Conservation (phyloP, 1,139 yeast genomes). For the Geotrichum macrosporum region DNA sequence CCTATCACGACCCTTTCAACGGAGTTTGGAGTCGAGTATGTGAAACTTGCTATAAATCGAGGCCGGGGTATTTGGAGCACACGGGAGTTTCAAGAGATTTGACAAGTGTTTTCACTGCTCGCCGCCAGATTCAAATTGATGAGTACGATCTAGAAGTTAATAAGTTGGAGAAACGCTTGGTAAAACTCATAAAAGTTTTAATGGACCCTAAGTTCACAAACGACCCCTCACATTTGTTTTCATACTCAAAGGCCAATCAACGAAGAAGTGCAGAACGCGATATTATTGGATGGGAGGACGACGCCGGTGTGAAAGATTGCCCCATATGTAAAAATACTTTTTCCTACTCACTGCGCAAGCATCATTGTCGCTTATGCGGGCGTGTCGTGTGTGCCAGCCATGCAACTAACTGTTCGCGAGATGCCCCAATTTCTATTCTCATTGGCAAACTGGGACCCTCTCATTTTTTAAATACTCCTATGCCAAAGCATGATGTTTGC, state of each 20-base stretch:
- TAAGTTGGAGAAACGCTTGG: constrained; percentile 60
- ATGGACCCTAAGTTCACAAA: constrained; percentile 23
- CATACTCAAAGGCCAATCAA: constrained; percentile 29
- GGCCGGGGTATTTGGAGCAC: constrained; percentile 51
- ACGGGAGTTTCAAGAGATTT: constrained; percentile 45
- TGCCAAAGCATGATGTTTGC: constrained; percentile 31
- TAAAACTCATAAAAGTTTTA: constrained; percentile 42
- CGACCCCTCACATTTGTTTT: constrained; percentile 25
- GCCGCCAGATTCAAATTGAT: constrained; percentile 44
- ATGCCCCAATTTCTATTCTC: constrained; percentile 55
- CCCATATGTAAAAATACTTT: constrained; percentile 59
- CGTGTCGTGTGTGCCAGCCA: constrained; percentile 70
- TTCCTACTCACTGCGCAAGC: constrained; percentile 61
- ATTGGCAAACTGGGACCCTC: constrained; percentile 37
- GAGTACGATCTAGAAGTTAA: constrained; percentile 46
- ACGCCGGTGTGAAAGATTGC: constrained; percentile 50
- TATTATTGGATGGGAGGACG: constrained; percentile 69
- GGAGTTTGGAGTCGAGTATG: constrained; percentile 77
- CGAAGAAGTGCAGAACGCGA: constrained; percentile 46
- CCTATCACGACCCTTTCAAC: constrained; percentile 43
- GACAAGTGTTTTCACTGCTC: constrained; percentile 43
- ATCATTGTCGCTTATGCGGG: constrained; percentile 88
- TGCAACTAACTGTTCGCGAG: constrained; percentile 60
- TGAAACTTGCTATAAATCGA: constrained; percentile 50
- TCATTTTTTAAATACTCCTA: constrained; percentile 23